Percentiles rank a stretch among this genome's conserved stretches.
These are phyloP conservation scores for Curvularia verruculosa DNA, from an alignment of 2,329 filamentous ascomycete genomes.

Conservation along the genomic window DNA sequence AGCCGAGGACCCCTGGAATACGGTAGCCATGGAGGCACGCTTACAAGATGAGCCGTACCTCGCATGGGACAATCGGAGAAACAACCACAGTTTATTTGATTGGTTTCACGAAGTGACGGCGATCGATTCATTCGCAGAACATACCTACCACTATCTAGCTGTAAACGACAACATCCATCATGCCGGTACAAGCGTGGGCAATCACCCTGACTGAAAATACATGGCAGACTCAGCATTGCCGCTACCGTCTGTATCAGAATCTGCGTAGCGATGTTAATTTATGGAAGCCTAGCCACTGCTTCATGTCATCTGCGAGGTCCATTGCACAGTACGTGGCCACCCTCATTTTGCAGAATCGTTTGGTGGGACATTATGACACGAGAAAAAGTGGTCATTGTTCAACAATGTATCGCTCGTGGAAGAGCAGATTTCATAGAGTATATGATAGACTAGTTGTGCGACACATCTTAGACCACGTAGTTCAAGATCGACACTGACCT, in stretches of 20 bases:
- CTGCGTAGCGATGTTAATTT: background rate
- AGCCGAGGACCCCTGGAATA: slow-evolving; percentile 7
- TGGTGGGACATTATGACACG: background rate
- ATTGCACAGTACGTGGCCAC: background rate
- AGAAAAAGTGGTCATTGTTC: background rate
- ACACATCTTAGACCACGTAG: background rate
- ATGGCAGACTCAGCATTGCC: background rate
- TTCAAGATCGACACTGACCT: background rate
- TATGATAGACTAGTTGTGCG: background rate
- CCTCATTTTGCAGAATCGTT: background rate
- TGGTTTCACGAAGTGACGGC: background rate
- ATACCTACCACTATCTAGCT: background rate
- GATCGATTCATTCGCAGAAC: background rate
- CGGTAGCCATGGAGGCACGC: background rate
- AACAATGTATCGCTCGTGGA: background rate
- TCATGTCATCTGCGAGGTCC: background rate
- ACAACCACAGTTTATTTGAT: background rate
- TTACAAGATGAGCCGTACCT: slow-evolving; percentile 8
- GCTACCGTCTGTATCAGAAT: background rate
- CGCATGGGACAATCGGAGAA: slow-evolving; percentile 5
- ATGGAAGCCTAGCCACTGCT: background rate
- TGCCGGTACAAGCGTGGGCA: background rate
- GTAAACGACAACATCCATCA: background rate
- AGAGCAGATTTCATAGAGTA: background rate
- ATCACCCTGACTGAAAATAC: background rate